phyloP scores from a whole-genome alignment of 768 basidiomycete genomes.

The Daedalea quercina region DNA sequence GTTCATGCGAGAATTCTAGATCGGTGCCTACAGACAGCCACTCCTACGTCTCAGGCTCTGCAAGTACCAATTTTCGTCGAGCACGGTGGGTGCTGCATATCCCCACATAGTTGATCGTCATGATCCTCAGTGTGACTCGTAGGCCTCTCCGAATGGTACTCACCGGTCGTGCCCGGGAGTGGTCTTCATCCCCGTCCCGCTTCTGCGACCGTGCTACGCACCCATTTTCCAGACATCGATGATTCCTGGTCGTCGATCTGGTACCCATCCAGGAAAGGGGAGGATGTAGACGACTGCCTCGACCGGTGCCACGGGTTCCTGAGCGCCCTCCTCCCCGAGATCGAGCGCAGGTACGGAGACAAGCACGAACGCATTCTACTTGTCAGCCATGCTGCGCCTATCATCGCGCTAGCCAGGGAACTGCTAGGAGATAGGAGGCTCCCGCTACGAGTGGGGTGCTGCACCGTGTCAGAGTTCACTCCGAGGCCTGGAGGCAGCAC shows the following conservation, averaged over 20 bases:
- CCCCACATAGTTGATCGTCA: background rate
- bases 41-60: constrained; percentile 56
- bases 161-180: constrained; percentile 56
- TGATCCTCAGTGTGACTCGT: background rate
- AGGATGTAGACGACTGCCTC: constrained; percentile 58
- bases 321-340: constrained; percentile 39
- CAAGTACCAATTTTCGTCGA: constrained; percentile 70
- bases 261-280: constrained; percentile 69
- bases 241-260: constrained; percentile 56
- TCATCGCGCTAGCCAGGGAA: constrained; percentile 56
- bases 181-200: constrained; percentile 74
- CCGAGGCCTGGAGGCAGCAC: constrained; percentile 23
- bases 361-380: constrained; percentile 51
- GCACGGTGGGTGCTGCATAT: constrained; percentile 45
- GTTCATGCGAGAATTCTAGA: too few species aligned
- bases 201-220: constrained; percentile 43
- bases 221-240: constrained; percentile 57
- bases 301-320: constrained; percentile 50
- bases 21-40: constrained; percentile 80
- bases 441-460: constrained; percentile 65
- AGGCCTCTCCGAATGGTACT: constrained; percentile 80
- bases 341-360: constrained; percentile 38
- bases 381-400: constrained; percentile 71
- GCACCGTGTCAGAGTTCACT: constrained; percentile 56
- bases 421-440: constrained; percentile 47